Conservation (phyloP, 805 yeast genomes). For the Wickerhamomyces bovis region DNA sequence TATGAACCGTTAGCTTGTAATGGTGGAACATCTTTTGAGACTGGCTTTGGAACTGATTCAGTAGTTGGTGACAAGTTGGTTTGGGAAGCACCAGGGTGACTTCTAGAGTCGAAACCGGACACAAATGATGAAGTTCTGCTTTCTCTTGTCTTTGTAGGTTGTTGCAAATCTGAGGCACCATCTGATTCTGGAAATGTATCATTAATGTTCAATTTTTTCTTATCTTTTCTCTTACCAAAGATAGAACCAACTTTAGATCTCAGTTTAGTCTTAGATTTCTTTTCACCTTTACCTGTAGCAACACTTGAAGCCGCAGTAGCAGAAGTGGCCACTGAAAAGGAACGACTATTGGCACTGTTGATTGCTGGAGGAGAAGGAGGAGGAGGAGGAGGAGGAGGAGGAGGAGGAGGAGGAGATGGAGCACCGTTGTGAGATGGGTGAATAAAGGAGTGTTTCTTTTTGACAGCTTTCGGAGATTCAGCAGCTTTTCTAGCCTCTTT, state of each 20-base stretch:
- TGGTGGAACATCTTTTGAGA: constrained; percentile 5
- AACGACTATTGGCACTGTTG: constrained; percentile 5
- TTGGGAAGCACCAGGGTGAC: constrained; percentile 1
- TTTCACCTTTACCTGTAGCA: constrained; percentile 10
- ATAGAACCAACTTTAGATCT: constrained; percentile 73
- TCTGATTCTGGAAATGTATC: constrained; percentile 21
- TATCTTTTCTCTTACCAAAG: constrained; percentile 54
- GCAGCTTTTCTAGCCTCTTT: constrained; percentile 25
- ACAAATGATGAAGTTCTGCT: constrained; percentile 19
- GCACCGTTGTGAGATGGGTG: not conserved
- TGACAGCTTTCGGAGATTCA: constrained; percentile 16
- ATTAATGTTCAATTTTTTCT: constrained; percentile 16
- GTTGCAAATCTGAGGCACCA: constrained; percentile 17
- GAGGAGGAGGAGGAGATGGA: constrained; percentile 1
- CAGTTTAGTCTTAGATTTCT: constrained; percentile 34
- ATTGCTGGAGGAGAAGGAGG: constrained; percentile 1
- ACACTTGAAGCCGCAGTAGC: constrained; percentile 15
- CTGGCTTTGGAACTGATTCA: constrained; percentile 9
- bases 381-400: constrained; percentile 1
- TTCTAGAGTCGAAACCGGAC: constrained; percentile 3
- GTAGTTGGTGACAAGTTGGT: not conserved
- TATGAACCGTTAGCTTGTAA: not conserved
- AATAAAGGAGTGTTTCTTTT: constrained; percentile 1
- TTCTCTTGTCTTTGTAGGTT: constrained; percentile 9
- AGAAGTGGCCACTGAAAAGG: constrained; percentile 16